Evolutionary conservation across 2,329 filamentous ascomycete genomes (phyloP).

Genomic region (Cladobotryum protrusum): DNA sequence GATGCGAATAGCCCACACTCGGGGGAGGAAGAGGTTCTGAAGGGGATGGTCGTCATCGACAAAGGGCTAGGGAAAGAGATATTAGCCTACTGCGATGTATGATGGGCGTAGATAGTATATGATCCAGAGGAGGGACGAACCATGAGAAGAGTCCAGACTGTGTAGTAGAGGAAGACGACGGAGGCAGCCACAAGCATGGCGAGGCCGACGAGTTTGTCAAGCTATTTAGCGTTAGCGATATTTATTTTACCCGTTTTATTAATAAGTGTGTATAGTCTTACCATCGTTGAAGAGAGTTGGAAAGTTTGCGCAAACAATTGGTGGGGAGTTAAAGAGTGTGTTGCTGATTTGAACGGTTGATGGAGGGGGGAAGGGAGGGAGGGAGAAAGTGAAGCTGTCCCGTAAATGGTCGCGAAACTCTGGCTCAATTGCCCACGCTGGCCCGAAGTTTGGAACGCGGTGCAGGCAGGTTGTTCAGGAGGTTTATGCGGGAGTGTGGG

Average conservation of each 20-base stretch:
- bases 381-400: not conserved
- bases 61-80: slow-evolving; percentile 63
- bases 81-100: not conserved
- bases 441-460: slow-evolving; percentile 7
- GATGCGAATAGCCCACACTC: slow-evolving; percentile 97
- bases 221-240: slow-evolving; percentile 45
- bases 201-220: slow-evolving; percentile 74
- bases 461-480: slow-evolving; percentile 2
- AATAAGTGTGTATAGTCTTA: slow-evolving; percentile 13
- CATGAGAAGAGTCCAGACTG: slow-evolving; percentile 95
- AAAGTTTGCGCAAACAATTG: no score
- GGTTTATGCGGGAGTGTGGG: not conserved
- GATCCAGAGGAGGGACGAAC: slow-evolving; percentile 44
- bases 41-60: slow-evolving; percentile 92
- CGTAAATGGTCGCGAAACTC: slow-evolving; percentile 3
- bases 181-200: slow-evolving; percentile 62
- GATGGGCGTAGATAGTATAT: slow-evolving; percentile 2
- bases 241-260: no score
- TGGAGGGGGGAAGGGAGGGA: no score
- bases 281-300: slow-evolving; percentile 22
- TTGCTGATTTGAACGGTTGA: no score
- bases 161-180: slow-evolving; percentile 77
- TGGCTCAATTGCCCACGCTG: slow-evolving; percentile 12
- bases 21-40: slow-evolving; percentile 90
- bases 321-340: no score